Evolutionary conservation across 2,329 filamentous ascomycete species (phyloP), one percentile per base, ranked within the genome.

Genomic region (Cladophialophora carrionii): DNA sequence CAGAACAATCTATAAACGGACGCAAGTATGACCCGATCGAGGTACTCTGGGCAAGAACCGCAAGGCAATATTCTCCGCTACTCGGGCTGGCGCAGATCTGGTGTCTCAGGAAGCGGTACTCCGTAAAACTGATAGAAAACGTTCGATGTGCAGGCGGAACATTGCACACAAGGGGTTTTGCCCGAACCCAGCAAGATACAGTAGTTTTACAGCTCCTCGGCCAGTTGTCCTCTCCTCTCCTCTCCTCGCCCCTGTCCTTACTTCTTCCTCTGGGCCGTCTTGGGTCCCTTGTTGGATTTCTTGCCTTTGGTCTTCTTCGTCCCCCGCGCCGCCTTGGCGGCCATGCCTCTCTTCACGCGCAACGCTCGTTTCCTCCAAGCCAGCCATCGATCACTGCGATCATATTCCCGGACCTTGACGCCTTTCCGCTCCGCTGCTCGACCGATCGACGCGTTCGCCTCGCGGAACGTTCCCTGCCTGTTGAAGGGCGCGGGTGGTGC

Each of bases 291-390:
- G 51, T 63, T 69, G n/a, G 66, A 67, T 57, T 70, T 71, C 55
- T 96, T 96, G 75, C 85, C 89, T 9, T 77, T 85, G 76, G 88
- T 90, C 74, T 79, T 81, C 67, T 77, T 82, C 46, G 80, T 95
- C 73, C 88, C 89, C 4, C 83, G 90, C 71, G 83, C 96, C 8
- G 83, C 96, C 12, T 87, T 91, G 46, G 70, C 63, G n/a, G 56
- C 59, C 62, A 68, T 60, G 31, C 63, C 66, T 69, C 76, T 78
- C 72, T 80, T 78, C 70, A 80, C 80, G 73, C 83, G 80, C 68
- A 80, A 80, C 62, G 76, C 76, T 61, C 80, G 79, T 81, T 86
- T 88, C 74, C 84, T 82, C 88, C 88, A 90, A 14, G 88, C 88
- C 72, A 83, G 77, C 81, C 85, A 90, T 57, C 86, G 79, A 73